Evolutionary conservation across 441 rosid species (phyloP), one percentile per base, ranked within the genome.

Genomic region (Corymbia citriodora): DNA sequence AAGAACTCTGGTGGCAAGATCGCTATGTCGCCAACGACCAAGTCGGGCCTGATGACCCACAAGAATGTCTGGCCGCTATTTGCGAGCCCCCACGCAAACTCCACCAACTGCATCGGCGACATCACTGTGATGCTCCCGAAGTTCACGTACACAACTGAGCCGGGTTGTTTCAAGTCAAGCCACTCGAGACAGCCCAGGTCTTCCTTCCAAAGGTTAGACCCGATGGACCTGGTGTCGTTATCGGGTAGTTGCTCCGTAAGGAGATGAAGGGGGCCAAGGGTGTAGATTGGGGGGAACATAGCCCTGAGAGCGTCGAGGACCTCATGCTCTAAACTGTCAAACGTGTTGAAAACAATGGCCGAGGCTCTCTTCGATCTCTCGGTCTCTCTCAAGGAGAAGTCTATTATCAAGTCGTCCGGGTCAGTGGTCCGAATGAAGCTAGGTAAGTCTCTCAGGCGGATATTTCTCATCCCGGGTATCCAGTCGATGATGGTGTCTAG

Each of bases 51-150:
- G 83, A 90, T 87, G 82, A 90, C 87, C 91, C 91, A 90, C 55
- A 90, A 55, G 72, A 90, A 90, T 6, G 72, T 70, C 12, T 87
- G 91, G 87, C 87, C 72, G 11, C 91, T 90, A 33, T 90, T 87
- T 21, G 91, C 91, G 14, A 90, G 91, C 16, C 91, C 91, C 91
- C 89, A 90, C 4, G 91, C 91, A 15, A 87, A 90, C 89, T 90
- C 91, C 55, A 68, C 12, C 36, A 87, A 55, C 3, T 90, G 91
- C 23, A 14, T 72, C 3, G 87, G 53, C 27, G 91, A 65, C 50
- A 90, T 87, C 54, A 90, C 87, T 1, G 91, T 72, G 49, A 90
- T 36, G 53, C 91, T 87, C 40, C 91, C 91, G 72, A 90, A 90
- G 55, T 90, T 90, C 36, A 90, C 89, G 55, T 87, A 87, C 16